These are phyloP conservation scores for Talaromyces albobiverticillius DNA, from an alignment of 2,329 filamentous ascomycete genomes.

Conservation along the genomic window DNA sequence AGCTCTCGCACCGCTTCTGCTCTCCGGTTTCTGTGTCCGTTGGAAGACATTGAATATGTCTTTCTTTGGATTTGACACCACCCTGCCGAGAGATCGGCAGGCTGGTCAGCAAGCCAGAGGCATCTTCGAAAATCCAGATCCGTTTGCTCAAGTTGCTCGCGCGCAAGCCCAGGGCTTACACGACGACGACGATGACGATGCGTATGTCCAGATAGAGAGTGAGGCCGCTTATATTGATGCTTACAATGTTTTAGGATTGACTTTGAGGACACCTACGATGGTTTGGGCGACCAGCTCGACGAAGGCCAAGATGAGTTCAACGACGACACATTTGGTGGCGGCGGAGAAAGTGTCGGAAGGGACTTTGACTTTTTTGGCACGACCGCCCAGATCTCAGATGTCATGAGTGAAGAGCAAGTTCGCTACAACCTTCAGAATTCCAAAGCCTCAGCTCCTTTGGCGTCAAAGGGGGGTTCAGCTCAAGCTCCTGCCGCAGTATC, in stretches of 20 bases:
- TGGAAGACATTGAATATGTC: slow-evolving; percentile 60
- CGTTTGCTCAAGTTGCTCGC: slow-evolving; percentile 77
- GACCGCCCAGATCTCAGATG: slow-evolving; percentile 81
- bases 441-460: slow-evolving; percentile 45
- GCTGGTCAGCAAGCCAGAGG: slow-evolving; percentile 66
- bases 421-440: slow-evolving; percentile 75
- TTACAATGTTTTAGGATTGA: slow-evolving; percentile 57
- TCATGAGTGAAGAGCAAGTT: slow-evolving; percentile 86
- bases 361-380: slow-evolving; percentile 97
- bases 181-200: slow-evolving; percentile 53
- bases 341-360: slow-evolving; percentile 62
- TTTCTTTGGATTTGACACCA: slow-evolving; percentile 85
- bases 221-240: neutral
- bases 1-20: slow-evolving; percentile 15
- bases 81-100: slow-evolving; percentile 64
- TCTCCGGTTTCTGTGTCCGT: slow-evolving; percentile 14
- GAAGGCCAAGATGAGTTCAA: slow-evolving; percentile 94
- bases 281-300: slow-evolving; percentile 83
- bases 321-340: slow-evolving; percentile 82
- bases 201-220: slow-evolving; percentile 38
- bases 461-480: slow-evolving; percentile 30
- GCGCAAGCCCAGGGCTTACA: slow-evolving; percentile 44
- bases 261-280: slow-evolving; percentile 97
- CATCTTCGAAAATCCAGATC: slow-evolving; percentile 79
- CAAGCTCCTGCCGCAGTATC: slow-evolving; percentile 30